phyloP scores from a whole-genome alignment of 2,329 filamentous ascomycete species.

The Blumeria graminis region DNA sequence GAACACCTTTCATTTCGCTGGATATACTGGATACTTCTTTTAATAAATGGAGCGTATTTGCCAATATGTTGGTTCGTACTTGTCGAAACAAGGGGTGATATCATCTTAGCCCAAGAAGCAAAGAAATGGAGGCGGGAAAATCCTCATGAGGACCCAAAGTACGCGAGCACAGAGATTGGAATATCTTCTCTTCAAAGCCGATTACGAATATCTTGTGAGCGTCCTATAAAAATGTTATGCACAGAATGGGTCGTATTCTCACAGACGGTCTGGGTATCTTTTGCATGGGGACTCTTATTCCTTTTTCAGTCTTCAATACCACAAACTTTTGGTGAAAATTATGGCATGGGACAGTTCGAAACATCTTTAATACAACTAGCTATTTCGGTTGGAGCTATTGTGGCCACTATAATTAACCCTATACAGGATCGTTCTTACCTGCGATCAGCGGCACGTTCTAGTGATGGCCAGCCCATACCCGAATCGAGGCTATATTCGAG shows the following conservation, averaged over 20 bases:
- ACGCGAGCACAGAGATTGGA: background rate
- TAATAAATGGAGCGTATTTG: background rate
- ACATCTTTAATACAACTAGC: constrained; percentile 10
- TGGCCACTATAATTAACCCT: constrained; percentile 3
- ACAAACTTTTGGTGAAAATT: constrained; percentile 34
- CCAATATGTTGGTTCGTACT: background rate
- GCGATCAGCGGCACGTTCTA: constrained; percentile 2
- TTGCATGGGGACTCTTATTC: constrained; percentile 4
- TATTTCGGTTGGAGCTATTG: constrained; percentile 3
- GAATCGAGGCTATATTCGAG: constrained; percentile 23
- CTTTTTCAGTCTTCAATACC: constrained; percentile 21
- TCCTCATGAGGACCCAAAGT: background rate
- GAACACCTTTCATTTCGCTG: constrained; percentile 34
- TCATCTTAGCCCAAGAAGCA: background rate
- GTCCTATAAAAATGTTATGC: constrained; percentile 20
- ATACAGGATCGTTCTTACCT: constrained; percentile 3
- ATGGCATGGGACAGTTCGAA: constrained; percentile 33
- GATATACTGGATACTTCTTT: constrained; percentile 26
- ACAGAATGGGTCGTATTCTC: constrained; percentile 35
- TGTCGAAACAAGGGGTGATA: background rate
- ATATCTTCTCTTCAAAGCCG: background rate
- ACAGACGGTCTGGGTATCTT: constrained; percentile 36
- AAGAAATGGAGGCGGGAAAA: background rate
- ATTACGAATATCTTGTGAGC: background rate
- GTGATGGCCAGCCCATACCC: background rate